Evolutionary conservation across 2,329 filamentous ascomycete genomes (phyloP), one percentile per base, ranked within the genome.

Genomic region (Neurospora sp.): DNA sequence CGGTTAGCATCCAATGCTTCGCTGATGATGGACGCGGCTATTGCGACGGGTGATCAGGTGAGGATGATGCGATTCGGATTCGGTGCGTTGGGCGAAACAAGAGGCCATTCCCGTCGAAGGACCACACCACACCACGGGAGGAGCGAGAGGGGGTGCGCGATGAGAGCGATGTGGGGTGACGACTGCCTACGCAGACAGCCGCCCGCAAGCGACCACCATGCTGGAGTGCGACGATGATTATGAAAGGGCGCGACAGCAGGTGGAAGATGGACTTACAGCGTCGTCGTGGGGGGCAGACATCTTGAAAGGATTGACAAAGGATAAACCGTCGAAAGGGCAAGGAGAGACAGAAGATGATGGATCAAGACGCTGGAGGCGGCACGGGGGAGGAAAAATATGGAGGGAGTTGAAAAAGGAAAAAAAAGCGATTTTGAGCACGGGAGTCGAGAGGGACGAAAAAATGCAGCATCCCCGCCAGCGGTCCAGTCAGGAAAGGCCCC

Each of bases 211-310:
- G 28, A 62, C 28, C 52, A 62, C 28, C 52, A 33, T 62, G 23
- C 33, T 62, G 23, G 17, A 62, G 23, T 62, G 52, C n/a, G 52
- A 62, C 52, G 28, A 62, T 62, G 52, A 36, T 36, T 62, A 17
- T 36, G 13, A 62, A 62, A 75, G 71, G 71, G 72, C 78, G 75
- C 75, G 74, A 73, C 68, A 71, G 42, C 43, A 72, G 42, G 70
- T 67, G 52, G 68, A 66, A 68, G n/a, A 23, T 67, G 68, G 52
- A 76, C 74, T 73, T 69, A 76, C 75, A 68, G 75, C 72, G 43
- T 81, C 85, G 74, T 87, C 85, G 52, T 62, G 2, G 4, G 52
- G 0, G 52, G 13, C 15, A 77, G 86, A 80, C 86, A 89, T 89
- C 78, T 81, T 87, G 85, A 83, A 79, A 79, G 79, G 80, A 81